Evolutionary conservation across 306 rosid species (phyloP).

Genomic region (Lathyrus aphaca): DNA sequence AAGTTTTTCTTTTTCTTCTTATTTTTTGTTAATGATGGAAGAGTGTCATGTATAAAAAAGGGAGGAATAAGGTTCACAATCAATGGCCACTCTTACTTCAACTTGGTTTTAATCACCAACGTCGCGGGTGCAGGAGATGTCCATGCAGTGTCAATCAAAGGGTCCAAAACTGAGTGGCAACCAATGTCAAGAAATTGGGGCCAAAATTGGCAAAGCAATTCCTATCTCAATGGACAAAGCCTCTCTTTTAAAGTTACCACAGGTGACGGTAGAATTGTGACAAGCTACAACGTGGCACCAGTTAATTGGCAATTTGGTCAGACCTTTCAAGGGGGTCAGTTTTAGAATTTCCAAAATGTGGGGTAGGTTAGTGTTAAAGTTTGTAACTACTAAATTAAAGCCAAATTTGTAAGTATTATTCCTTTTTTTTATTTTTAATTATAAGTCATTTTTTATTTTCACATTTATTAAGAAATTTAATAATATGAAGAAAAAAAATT

Average conservation of each 20-base stretch:
- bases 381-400: background rate
- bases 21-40: conserved; percentile 29
- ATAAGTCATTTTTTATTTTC: no score
- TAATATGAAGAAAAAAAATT: no score
- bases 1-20: background rate
- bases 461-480: no score
- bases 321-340: conserved; percentile 41
- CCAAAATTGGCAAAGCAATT: conserved; percentile 50
- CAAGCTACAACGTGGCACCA: conserved; percentile 46
- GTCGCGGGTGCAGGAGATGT: conserved; percentile 50
- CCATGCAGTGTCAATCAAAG: conserved; percentile 64
- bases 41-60: conserved; percentile 45
- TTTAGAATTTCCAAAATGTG: conserved; percentile 15
- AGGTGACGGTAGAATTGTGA: conserved; percentile 38
- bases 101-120: conserved; percentile 47
- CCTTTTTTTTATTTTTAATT: no score
- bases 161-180: conserved; percentile 44
- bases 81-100: conserved; percentile 51
- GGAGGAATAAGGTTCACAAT: conserved; percentile 53
- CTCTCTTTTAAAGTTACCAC: conserved; percentile 47
- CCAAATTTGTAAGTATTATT: no score
- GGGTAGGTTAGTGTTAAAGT: background rate
- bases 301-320: conserved; percentile 49
- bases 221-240: conserved; percentile 46
- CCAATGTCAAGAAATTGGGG: conserved; percentile 52